phyloP scores from a whole-genome alignment of 495 filamentous ascomycete genomes.

The Pseudoneurospora amorphoporcata region DNA sequence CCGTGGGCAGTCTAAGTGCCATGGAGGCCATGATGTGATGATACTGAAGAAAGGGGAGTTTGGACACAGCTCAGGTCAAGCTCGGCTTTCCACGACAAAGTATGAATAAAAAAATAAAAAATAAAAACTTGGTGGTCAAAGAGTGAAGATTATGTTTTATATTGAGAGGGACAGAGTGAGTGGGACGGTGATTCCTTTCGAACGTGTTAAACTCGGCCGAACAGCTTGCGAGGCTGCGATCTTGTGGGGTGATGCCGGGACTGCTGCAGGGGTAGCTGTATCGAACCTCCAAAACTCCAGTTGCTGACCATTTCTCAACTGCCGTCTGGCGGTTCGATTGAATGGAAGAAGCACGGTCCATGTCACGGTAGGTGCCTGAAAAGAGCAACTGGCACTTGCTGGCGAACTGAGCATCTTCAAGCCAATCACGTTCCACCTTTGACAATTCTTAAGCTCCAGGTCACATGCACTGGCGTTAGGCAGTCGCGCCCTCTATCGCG shows the following conservation, averaged over 20 bases:
- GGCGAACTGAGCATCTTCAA: not conserved
- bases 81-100: not conserved
- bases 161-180: not conserved
- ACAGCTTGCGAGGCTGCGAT: not conserved
- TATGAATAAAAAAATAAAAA: not conserved
- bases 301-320: not conserved
- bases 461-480: slow-evolving; percentile 21
- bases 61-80: not conserved
- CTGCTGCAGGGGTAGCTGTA: not conserved
- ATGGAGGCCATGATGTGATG: slow-evolving; percentile 22
- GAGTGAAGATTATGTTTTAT: not conserved
- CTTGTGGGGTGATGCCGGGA: not conserved
- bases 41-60: not conserved
- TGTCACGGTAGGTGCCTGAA: not conserved
- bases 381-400: not conserved
- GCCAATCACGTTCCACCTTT: slow-evolving; percentile 5
- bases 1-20: slow-evolving; percentile 37
- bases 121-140: not conserved
- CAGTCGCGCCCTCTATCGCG: slow-evolving; percentile 17
- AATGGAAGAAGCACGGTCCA: not conserved
- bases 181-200: not conserved
- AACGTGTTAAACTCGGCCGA: not conserved
- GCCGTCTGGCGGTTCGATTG: not conserved
- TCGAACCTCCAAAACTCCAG: not conserved
- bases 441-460: not conserved